Base-by-base conservation (phyloP, 139 green algal genomes). In the Picochlorum sp. region DNA sequence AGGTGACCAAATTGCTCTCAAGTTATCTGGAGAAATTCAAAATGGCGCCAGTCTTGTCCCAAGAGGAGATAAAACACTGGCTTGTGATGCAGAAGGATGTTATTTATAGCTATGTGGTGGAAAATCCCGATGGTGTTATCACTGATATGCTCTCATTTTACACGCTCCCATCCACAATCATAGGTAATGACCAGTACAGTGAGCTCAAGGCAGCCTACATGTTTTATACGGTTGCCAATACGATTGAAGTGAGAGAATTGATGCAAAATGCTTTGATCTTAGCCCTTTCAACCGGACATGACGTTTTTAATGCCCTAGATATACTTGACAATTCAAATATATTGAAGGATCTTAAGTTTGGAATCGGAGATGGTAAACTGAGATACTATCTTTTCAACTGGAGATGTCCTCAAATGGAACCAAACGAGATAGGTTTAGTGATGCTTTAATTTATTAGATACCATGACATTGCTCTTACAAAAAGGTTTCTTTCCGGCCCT, bases 381-480 rank as follows among this genome's bases (percentile, higher is more conserved):
- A 80, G 93, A 29, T 99, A 97, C 69, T 99, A 99, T 69, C 71
- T 99, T 40, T 99, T 92, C 84, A 99, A 99, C 78, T 99, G 86
- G 81, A 65, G 87, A 4, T 50, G 95, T 20, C 45, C 36, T 1
- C 22, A 47, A 18, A 54, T 97, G 35, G 30, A 58, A 1, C 65
- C 91, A 0, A 41, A 58, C 7, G 70, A 97, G 7, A 69, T 98
- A 7, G 93, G 92, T 9, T 73, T 99, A 28, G 84, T 99, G 16
- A 75, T 97, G 57, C 77, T 97, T 39, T 99, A n/a, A 49, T 24
- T 5, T 26, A 25, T 20, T 9, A 33, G 18, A 39, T 18, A 24
- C 13, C 26, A 12, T 54, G 9, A 1, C 12, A 9, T 54, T n/a
- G n/a, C n/a, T n/a, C n/a, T n/a, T n/a, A n/a, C n/a, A n/a, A n/a